Evolutionary conservation across 1,284 basidiomycete species (phyloP).

Genomic region (Ceratobasidium sp.): DNA sequence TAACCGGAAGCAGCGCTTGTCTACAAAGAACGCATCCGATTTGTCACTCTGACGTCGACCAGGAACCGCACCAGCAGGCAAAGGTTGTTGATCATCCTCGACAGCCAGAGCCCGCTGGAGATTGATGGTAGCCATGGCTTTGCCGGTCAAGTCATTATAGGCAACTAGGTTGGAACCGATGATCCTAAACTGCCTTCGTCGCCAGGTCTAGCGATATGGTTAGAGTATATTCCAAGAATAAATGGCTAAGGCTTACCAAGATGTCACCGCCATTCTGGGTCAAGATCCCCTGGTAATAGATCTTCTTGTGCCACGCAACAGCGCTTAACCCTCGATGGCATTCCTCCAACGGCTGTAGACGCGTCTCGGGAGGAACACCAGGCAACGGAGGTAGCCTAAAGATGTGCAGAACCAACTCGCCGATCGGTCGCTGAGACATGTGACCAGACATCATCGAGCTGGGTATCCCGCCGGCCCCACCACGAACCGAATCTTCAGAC

Average conservation of each 20-base stretch:
- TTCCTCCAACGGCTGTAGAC: slow-evolving; percentile 93
- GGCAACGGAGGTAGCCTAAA: slow-evolving; percentile 90
- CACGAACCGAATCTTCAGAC: slow-evolving; percentile 53
- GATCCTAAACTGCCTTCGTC: slow-evolving; percentile 83
- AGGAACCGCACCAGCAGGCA: slow-evolving; percentile 27
- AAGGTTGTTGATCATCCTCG: slow-evolving; percentile 72
- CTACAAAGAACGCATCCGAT: slow-evolving; percentile 73
- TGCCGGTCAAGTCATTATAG: slow-evolving; percentile 93
- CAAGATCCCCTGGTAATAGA: slow-evolving; percentile 89
- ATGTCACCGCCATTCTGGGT: slow-evolving; percentile 98
- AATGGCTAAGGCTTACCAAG: slow-evolving; percentile 65
- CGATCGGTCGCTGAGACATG: slow-evolving; percentile 54
- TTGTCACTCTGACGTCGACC: slow-evolving; percentile 58
- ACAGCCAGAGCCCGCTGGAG: slow-evolving; percentile 81
- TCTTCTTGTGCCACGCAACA: slow-evolving; percentile 89
- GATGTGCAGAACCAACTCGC: slow-evolving; percentile 84
- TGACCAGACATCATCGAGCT: slow-evolving; percentile 53
- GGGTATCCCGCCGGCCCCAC: slow-evolving; percentile 54
- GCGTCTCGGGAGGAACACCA: slow-evolving; percentile 73
- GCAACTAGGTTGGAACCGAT: slow-evolving; percentile 88
- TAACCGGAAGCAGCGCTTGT: slow-evolving; percentile 87
- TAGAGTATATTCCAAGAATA: background rate
- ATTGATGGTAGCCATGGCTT: slow-evolving; percentile 88
- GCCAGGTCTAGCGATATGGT: slow-evolving; percentile 69
- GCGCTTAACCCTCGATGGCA: slow-evolving; percentile 87